A percentile compares a stretch with the other conserved stretches of the same genome.
These are phyloP conservation scores for Alternaria burnsii DNA, from an alignment of 2,329 filamentous ascomycete species.

Conservation along the genomic window DNA sequence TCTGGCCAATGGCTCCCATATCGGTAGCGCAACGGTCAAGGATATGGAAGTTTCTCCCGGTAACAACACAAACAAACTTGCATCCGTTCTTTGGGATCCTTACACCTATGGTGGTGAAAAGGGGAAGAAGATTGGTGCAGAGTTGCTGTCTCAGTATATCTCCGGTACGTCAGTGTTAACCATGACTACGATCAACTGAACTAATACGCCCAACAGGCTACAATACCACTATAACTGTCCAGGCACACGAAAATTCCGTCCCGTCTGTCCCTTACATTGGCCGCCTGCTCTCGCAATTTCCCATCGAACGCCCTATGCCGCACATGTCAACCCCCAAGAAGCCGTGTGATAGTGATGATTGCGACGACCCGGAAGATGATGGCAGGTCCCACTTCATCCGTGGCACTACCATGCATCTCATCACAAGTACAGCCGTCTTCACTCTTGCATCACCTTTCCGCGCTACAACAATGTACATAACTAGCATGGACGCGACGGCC, in stretches of 20 bases:
- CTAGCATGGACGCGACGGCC: conserved; percentile 82
- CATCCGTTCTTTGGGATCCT: conserved; percentile 80
- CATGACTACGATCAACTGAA: conserved; percentile 6
- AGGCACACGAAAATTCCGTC: conserved; percentile 75
- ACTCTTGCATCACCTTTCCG: conserved; percentile 80
- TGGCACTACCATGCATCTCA: conserved; percentile 83
- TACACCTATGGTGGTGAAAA: conserved; percentile 66
- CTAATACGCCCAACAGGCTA: conserved; percentile 58
- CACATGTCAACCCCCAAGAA: conserved; percentile 66
- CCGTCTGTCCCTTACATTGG: conserved; percentile 78
- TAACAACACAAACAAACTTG: conserved; percentile 73
- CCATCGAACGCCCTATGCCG: conserved; percentile 76
- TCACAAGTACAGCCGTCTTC: conserved; percentile 87
- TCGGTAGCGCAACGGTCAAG: conserved; percentile 77
- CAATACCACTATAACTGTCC: conserved; percentile 81
- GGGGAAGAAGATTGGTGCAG: conserved; percentile 69
- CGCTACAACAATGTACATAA: conserved; percentile 77
- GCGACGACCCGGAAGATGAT: conserved; percentile 48
- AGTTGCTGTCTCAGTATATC: conserved; percentile 84
- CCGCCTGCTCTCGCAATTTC: conserved; percentile 74
- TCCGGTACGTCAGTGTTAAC: conserved; percentile 65
- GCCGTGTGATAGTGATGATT: conserved; percentile 46
- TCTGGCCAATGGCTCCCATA: conserved; percentile 72
- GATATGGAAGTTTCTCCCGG: conserved; percentile 72
- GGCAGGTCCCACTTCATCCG: conserved; percentile 75